phyloP scores from a whole-genome alignment of 139 green algal species.

The Coccomyxa sp. region DNA sequence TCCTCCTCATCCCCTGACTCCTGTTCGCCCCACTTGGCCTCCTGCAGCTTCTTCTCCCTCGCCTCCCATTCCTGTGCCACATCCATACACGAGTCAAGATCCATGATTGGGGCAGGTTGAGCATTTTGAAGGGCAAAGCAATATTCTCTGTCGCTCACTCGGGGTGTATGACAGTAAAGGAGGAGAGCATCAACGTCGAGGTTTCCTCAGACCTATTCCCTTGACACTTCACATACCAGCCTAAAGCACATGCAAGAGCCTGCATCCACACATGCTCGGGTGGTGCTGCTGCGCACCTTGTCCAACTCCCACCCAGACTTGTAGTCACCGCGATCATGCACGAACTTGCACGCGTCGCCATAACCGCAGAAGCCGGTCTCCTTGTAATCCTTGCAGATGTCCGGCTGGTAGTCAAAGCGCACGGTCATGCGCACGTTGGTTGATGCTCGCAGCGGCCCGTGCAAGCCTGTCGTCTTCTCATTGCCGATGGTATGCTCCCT shows the following conservation, averaged over 20 bases:
- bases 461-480: constrained; percentile 66
- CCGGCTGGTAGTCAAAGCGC: constrained; percentile 94
- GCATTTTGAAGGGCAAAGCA: too few species aligned
- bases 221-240: too few species aligned
- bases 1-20: constrained; percentile 51
- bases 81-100: neutral
- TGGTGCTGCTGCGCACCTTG: constrained; percentile 32
- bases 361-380: constrained; percentile 95
- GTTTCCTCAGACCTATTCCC: too few species aligned
- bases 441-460: constrained; percentile 80
- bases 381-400: constrained; percentile 99
- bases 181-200: too few species aligned
- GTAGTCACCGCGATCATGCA: constrained; percentile 98
- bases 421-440: constrained; percentile 66
- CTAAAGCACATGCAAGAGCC: too few species aligned
- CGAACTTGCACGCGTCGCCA: constrained; percentile 98
- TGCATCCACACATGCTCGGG: neutral
- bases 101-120: neutral
- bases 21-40: constrained; percentile 39
- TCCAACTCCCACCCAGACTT: constrained; percentile 94
- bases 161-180: too few species aligned
- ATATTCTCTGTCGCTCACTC: too few species aligned
- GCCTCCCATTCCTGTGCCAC: constrained; percentile 83
- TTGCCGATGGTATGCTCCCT: constrained; percentile 46
- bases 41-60: constrained; percentile 81